phyloP scores from a whole-genome alignment of 441 rosid species.

The Populus tomentosa region DNA sequence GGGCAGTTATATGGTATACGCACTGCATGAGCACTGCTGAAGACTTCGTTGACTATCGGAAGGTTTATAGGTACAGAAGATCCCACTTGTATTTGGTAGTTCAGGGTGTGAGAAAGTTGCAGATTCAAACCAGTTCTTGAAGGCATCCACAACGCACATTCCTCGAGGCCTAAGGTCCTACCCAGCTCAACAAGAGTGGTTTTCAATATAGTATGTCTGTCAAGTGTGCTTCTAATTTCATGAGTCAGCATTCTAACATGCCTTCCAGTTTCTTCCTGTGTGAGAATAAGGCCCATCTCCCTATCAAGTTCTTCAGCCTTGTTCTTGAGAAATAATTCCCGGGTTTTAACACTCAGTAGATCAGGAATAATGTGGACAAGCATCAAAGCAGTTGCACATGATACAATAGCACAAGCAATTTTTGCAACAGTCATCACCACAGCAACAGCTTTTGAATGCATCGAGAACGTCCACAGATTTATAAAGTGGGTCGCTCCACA shows the following conservation, averaged over 20 bases:
- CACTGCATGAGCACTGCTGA: constrained; percentile 58
- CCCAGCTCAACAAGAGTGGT: too few species aligned
- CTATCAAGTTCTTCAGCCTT: constrained; percentile 79
- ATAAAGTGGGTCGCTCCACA: too few species aligned
- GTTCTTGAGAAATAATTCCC: constrained; percentile 73
- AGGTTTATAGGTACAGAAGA: constrained; percentile 53
- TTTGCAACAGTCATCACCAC: constrained; percentile 79
- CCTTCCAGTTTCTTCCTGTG: constrained; percentile 91
- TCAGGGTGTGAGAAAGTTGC: constrained; percentile 72
- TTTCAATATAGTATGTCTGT: too few species aligned
- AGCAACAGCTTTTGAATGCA: constrained; percentile 80
- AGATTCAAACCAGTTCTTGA: constrained; percentile 53
- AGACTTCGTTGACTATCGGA: constrained; percentile 57
- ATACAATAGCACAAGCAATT: constrained; percentile 80
- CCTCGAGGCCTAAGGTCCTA: too few species aligned
- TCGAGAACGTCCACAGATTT: constrained; percentile 73
- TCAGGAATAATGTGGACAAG: constrained; percentile 93
- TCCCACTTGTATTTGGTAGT: constrained; percentile 58
- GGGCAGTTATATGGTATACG: constrained; percentile 68
- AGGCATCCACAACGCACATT: constrained; percentile 50
- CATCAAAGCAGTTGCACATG: constrained; percentile 86
- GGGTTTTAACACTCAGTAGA: constrained; percentile 70
- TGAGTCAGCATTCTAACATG: constrained; percentile 88
- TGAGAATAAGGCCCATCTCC: constrained; percentile 89
- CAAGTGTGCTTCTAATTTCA: too few species aligned